A percentile compares a stretch with the other conserved stretches of the same genome.
Conservation (phyloP, 2,329 filamentous ascomycete species). For the Phaeosphaeriaceae sp. region DNA sequence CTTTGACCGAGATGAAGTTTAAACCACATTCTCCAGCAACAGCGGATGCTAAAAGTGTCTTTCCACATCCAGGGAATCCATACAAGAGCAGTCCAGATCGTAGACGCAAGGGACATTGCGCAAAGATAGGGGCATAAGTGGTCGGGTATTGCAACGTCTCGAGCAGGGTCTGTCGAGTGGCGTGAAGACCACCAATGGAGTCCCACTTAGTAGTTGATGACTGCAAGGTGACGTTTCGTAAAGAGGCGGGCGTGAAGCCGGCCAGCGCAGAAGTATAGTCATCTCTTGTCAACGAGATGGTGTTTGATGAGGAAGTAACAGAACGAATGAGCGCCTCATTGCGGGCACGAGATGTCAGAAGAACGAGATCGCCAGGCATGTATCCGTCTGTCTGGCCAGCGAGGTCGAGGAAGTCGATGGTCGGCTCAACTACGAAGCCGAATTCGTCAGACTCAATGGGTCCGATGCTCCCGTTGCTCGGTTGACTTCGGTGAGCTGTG, state of each 20-base stretch:
- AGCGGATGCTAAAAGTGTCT: slow-evolving; percentile 92
- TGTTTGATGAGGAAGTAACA: slow-evolving; percentile 58
- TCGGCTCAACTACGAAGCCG: slow-evolving; percentile 76
- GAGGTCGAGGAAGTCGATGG: slow-evolving; percentile 89
- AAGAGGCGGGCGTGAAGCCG: slow-evolving; percentile 92
- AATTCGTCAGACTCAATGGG: slow-evolving; percentile 43
- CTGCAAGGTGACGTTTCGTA: slow-evolving; percentile 93
- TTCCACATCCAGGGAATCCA: slow-evolving; percentile 94
- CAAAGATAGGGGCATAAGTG: slow-evolving; percentile 97
- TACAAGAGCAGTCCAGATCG: slow-evolving; percentile 93
- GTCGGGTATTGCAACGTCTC: slow-evolving; percentile 97
- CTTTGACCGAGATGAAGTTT: slow-evolving; percentile 98
- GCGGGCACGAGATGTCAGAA: slow-evolving; percentile 85
- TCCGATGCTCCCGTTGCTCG: slow-evolving; percentile 46
- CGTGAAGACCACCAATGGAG: slow-evolving; percentile 85
- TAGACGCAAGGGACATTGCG: slow-evolving; percentile 91
- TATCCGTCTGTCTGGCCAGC: slow-evolving; percentile 96
- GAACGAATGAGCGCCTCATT: slow-evolving; percentile 92
- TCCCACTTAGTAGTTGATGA: slow-evolving; percentile 92
- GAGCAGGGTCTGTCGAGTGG: slow-evolving; percentile 88
- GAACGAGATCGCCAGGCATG: slow-evolving; percentile 91
- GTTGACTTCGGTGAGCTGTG: slow-evolving; percentile 53
- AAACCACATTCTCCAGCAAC: slow-evolving; percentile 98
- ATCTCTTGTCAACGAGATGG: slow-evolving; percentile 70
- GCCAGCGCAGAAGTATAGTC: slow-evolving; percentile 88